Conservation (phyloP, 768 basidiomycete genomes). For the Mycena indigotica region DNA sequence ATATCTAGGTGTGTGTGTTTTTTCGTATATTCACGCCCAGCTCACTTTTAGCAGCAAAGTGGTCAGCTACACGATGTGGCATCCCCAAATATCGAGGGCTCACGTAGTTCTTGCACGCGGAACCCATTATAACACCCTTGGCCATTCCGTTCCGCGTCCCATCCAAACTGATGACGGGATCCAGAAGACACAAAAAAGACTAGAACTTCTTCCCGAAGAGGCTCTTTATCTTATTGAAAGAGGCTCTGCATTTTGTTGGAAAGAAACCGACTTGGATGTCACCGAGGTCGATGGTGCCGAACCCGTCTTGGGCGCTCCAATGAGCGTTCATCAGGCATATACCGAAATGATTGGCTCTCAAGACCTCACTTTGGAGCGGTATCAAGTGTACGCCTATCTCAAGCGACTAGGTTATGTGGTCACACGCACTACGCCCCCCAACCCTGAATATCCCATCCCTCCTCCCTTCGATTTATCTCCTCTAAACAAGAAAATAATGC, state of each 20-base stretch:
- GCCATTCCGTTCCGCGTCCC: slow-evolving; percentile 68
- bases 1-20: slow-evolving; percentile 62
- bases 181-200: slow-evolving; percentile 57
- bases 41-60: slow-evolving; percentile 54
- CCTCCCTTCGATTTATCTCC: slow-evolving; percentile 33
- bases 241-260: slow-evolving; percentile 86
- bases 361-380: slow-evolving; percentile 78
- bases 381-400: slow-evolving; percentile 93
- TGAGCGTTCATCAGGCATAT: slow-evolving; percentile 91
- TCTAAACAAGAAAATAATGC: slow-evolving; percentile 19
- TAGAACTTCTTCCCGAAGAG: slow-evolving; percentile 94
- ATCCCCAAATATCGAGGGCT: slow-evolving; percentile 62
- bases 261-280: slow-evolving; percentile 40
- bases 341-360: slow-evolving; percentile 81
- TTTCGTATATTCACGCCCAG: slow-evolving; percentile 1
- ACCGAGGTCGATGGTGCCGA: slow-evolving; percentile 37
- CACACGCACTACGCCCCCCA: slow-evolving; percentile 70
- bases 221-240: slow-evolving; percentile 91
- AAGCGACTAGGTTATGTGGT: slow-evolving; percentile 90
- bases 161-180: slow-evolving; percentile 34
- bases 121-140: slow-evolving; percentile 80
- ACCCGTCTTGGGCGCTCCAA: slow-evolving; percentile 63
- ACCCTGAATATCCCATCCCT: slow-evolving; percentile 53
- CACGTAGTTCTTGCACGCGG: slow-evolving; percentile 77
- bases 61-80: slow-evolving; percentile 82